Evolutionary conservation across 1,139 yeast species (phyloP), one percentile per base, ranked within the genome.

Genomic region (Taphrina populina): DNA sequence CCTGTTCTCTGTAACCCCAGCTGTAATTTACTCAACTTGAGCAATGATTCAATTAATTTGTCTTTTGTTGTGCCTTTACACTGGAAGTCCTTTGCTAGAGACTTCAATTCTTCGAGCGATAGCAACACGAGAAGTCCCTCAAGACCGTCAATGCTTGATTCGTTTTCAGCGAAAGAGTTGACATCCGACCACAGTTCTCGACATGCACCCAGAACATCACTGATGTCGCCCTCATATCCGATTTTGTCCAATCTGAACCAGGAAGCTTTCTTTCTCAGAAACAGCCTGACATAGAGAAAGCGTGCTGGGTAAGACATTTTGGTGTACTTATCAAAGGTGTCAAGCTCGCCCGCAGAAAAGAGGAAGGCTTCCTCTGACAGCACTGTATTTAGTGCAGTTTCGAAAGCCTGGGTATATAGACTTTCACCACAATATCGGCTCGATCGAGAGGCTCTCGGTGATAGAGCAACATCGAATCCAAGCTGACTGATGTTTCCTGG

Each of bases 351-450:
- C 7, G 43, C 52, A 8, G 58, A 33, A 29, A 62, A 61, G 3
- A 62, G 52, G 26, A 58, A 51, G 6, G 57, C 29, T 39, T 62
- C 64, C 8, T 40, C 11, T 20, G 49, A 56, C 4, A 62, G 47
- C 8, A 62, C 63, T 1, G 61, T 59, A 15, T 59, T 52, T 24
- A 61, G 21, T n/a, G 60, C 62, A 1, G 49, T 36, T 56, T 46
- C 51, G 21, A 62, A 62, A n/a, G 60, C 58, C 27, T 61, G 61
- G 8, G 61, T 36, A 36, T 62, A 62, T 21, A 57, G 34, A n/a
- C 52, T 41, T 11, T 39, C 44, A 13, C 37, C 29, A 2, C 35
- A 26, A 11, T 29, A 15, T 17, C 34, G 27, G 19, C 17, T 45
- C 8, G 11, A 19, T 6, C 21, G 26, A 15, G 33, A 11, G 11